phyloP scores from a whole-genome alignment of 768 basidiomycete species.

The Russula lepida region DNA sequence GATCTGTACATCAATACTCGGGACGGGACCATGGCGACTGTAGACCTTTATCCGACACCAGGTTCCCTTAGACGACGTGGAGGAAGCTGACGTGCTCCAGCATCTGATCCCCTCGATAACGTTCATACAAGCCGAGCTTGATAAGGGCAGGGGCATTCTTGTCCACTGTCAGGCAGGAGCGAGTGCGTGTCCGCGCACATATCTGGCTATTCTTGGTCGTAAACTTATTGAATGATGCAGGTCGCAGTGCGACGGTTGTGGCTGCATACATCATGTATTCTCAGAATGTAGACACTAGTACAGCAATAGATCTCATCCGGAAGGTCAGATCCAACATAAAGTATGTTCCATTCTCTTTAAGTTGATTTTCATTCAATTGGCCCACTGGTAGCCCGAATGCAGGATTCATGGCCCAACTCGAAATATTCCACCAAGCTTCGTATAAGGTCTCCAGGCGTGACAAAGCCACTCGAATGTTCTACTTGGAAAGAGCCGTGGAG shows the following conservation, averaged over 20 bases:
- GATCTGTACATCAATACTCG: neutral
- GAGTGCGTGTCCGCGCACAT: conserved; percentile 44
- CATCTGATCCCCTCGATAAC: conserved; percentile 74
- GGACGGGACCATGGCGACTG: neutral
- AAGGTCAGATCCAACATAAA: conserved; percentile 58
- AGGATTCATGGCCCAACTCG: conserved; percentile 73
- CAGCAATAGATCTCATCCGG: conserved; percentile 62
- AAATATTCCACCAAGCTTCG: conserved; percentile 65
- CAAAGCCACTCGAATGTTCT: conserved; percentile 71
- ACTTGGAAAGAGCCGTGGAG: conserved; percentile 64
- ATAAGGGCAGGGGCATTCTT: conserved; percentile 67
- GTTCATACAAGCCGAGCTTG: conserved; percentile 73
- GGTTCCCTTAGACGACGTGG: conserved; percentile 68
- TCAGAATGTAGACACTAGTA: conserved; percentile 43
- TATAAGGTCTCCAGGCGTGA: conserved; percentile 60
- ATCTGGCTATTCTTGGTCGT: neutral
- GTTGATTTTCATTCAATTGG: conserved; percentile 3
- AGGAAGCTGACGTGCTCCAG: conserved; percentile 67
- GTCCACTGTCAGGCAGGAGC: conserved; percentile 90
- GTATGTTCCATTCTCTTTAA: conserved; percentile 37
- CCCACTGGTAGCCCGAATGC: conserved; percentile 81
- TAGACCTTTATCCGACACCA: conserved; percentile 78
- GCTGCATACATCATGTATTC: conserved; percentile 86
- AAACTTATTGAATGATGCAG: conserved; percentile 29
- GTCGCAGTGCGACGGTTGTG: conserved; percentile 77